These are phyloP conservation scores for Sphaerulina populicola DNA, from an alignment of 2,329 filamentous ascomycete genomes.

Conservation along the genomic window DNA sequence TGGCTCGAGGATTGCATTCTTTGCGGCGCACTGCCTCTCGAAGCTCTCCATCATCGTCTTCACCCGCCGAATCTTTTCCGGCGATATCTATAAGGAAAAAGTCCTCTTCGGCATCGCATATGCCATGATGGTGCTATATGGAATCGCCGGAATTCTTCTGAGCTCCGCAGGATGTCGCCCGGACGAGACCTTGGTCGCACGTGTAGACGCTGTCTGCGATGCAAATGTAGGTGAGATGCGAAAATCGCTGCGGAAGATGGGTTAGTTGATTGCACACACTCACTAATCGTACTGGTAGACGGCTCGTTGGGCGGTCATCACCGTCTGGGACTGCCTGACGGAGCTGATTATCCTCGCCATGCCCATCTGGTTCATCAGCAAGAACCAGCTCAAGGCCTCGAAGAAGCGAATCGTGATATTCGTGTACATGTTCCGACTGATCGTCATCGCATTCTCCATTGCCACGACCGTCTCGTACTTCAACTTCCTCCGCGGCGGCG, in stretches of 20 bases:
- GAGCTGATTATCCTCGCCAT: conserved; percentile 21
- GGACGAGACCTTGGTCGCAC: conserved; percentile 10
- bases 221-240: conserved; percentile 12
- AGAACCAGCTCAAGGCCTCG: conserved; percentile 20
- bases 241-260: background rate
- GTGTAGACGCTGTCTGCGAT: conserved; percentile 19
- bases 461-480: conserved; percentile 19
- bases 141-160: conserved; percentile 15
- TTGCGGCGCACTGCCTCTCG: conserved; percentile 18
- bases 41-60: conserved; percentile 23
- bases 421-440: conserved; percentile 18
- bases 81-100: conserved; percentile 20
- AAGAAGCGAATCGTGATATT: conserved; percentile 23
- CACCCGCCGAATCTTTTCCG: conserved; percentile 20
- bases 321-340: conserved; percentile 18
- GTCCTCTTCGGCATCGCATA: conserved; percentile 18
- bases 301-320: conserved; percentile 18
- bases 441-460: conserved; percentile 18
- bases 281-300: conserved; percentile 11
- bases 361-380: conserved; percentile 24
- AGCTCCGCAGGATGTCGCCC: conserved; percentile 21
- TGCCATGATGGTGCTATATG: conserved; percentile 13
- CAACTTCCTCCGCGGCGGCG: conserved; percentile 17
- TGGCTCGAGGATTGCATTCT: conserved; percentile 14
- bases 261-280: too few species aligned